Conservation (phyloP, 1,139 yeast genomes). For the Suhomyces bribrorum region DNA sequence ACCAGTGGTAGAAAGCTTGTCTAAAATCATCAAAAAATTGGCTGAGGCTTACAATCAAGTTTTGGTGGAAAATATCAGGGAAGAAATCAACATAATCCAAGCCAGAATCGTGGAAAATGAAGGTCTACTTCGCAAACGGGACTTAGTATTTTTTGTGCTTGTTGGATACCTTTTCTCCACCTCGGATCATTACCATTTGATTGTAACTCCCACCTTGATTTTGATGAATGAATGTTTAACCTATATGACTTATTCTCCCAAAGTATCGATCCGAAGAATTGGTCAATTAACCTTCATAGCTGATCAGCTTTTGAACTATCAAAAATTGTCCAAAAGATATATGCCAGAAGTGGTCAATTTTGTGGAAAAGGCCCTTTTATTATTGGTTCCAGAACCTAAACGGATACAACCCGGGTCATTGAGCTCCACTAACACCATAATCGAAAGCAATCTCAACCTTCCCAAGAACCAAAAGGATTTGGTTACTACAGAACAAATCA, state of each 20-base stretch:
- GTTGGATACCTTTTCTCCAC: constrained; percentile 84
- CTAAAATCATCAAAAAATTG: constrained; percentile 55
- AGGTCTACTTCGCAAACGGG: constrained; percentile 35
- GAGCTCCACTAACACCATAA: constrained; percentile 10
- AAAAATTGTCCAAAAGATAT: constrained; percentile 74
- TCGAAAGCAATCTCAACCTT: constrained; percentile 23
- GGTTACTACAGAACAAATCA: constrained; percentile 13
- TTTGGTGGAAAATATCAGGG: constrained; percentile 51
- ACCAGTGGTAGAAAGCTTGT: constrained; percentile 40
- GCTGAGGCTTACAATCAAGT: constrained; percentile 67
- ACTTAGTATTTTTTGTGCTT: constrained; percentile 65
- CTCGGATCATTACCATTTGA: constrained; percentile 92
- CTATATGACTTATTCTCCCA: constrained; percentile 38
- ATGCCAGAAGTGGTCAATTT: constrained; percentile 76
- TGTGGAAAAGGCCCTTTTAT: constrained; percentile 52
- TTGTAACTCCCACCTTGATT: constrained; percentile 80
- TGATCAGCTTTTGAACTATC: constrained; percentile 68
- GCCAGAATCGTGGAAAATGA: constrained; percentile 35
- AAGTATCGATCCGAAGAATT: constrained; percentile 43
- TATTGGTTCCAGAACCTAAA: constrained; percentile 47
- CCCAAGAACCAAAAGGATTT: constrained; percentile 16
- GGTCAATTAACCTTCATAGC: constrained; percentile 59
- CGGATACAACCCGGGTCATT: constrained; percentile 12
- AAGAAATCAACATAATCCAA: constrained; percentile 47
- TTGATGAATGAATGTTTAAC: constrained; percentile 67